phyloP scores from a whole-genome alignment of 352 stramenopile genomes.

The Nothophytophthora sp. region DNA sequence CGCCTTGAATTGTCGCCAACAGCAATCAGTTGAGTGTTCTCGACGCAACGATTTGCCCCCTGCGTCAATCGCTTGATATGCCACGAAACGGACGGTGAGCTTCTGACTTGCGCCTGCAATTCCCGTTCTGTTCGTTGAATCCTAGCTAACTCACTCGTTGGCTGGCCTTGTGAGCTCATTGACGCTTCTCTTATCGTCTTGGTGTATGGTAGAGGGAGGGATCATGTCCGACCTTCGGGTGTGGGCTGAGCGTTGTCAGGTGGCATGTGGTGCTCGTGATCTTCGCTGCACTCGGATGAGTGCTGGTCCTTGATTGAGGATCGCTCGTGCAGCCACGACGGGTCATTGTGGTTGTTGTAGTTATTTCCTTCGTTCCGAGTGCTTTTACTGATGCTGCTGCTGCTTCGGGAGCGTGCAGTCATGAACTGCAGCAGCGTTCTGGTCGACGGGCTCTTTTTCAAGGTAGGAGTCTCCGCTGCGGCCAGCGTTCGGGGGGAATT shows the following conservation, averaged over 20 bases:
- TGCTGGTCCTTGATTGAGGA: constrained; percentile 5
- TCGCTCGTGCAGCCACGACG: background rate
- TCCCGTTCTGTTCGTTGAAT: too few relatives aligned
- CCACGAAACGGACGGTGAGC: too few relatives aligned
- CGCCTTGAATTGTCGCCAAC: too few relatives aligned
- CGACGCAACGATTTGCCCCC: too few relatives aligned
- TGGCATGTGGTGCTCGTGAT: constrained; percentile 6
- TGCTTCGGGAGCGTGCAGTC: constrained; percentile 20
- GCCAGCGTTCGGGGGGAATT: background rate
- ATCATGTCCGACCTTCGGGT: too few relatives aligned
- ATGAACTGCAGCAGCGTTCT: constrained; percentile 7
- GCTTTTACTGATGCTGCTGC: constrained; percentile 9
- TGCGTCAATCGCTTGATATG: too few relatives aligned
- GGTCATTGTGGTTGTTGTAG: constrained; percentile 18
- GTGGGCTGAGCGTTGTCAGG: background rate
- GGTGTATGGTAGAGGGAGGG: too few relatives aligned
- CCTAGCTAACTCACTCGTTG: too few relatives aligned
- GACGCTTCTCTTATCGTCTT: too few relatives aligned
- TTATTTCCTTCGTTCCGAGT: constrained; percentile 4
- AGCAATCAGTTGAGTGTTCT: too few relatives aligned
- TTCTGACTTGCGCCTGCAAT: too few relatives aligned
- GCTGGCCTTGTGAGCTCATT: too few relatives aligned
- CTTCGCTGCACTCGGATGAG: constrained; percentile 12
- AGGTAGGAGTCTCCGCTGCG: constrained; percentile 13
- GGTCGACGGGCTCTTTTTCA: constrained; percentile 28